Base-by-base conservation (phyloP, 164 flowering plant species). In the Umbilicus rupestris region DNA sequence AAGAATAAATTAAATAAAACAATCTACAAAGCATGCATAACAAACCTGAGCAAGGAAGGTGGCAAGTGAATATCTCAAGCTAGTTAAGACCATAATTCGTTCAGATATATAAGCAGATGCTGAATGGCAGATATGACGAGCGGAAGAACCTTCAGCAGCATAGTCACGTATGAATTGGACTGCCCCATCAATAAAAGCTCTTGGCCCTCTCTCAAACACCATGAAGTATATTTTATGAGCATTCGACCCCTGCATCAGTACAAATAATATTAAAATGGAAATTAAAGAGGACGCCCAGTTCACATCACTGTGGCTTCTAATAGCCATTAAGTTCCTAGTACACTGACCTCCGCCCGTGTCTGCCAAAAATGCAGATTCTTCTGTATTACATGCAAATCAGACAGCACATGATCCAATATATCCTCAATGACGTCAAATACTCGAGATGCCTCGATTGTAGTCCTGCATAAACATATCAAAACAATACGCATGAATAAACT, bases 361-460 rank as follows among this genome's bases (percentile, higher is more conserved):
- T 84, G 87, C 99, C 97, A 92, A 74, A 89, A 95, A 14, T 62
- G 80, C 69, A 95, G 80, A 76, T 82, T 92, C 79, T 85, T 88
- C 75, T 88, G 87, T 49, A 95, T 74, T 20, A 46, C 17, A 69
- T 85, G 99, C 85, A 95, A 69, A 73, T 83, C 80, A 12, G 71
- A 68, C 20, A 85, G 73, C 17, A 82, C 37, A 49, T 80, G 82
- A 69, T 76, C 92, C 81, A 87, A 72, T 33, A 88, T 77, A 72
- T 88, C 89, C 74, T 85, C 89, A 76, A 95, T 71, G 55, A 81
- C 83, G 66, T 80, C 81, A 70, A 75, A 72, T 50, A 78, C 65
- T 73, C 74, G 77, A 44, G 87, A 77, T 42, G 80, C 68, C 67
- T 85, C 82, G 3, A 71, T 45, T 30, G 66, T 44, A 39, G 64